phyloP scores from a whole-genome alignment of 345 rosid species.

The Citrus glauca region DNA sequence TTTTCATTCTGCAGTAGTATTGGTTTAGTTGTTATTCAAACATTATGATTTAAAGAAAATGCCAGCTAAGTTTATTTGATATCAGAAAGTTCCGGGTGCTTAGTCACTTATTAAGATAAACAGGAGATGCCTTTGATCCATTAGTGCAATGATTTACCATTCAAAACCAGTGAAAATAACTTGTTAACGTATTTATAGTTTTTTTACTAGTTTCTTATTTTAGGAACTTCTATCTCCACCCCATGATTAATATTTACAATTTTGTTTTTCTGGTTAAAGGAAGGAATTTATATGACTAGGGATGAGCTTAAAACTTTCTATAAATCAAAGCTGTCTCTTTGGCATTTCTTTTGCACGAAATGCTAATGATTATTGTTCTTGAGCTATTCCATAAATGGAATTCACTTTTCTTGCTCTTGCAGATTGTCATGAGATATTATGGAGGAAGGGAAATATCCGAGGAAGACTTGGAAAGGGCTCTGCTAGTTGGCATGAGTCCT shows the following conservation, averaged over 20 bases:
- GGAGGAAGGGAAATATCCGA: constrained; percentile 84
- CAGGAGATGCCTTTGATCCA: neutral
- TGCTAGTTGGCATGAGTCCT: constrained; percentile 86
- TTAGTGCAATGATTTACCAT: neutral
- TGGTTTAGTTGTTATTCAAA: neutral
- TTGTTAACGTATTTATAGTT: neutral
- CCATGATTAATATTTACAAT: neutral
- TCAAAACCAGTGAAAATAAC: neutral
- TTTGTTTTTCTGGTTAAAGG: neutral
- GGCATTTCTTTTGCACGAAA: neutral
- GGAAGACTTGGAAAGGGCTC: constrained; percentile 83
- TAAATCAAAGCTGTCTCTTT: neutral
- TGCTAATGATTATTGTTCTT: neutral
- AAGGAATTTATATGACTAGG: neutral
- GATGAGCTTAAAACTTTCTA: neutral
- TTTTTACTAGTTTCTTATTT: neutral
- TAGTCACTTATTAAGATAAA: neutral
- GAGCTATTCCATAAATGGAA: neutral
- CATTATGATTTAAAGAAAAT: constrained; percentile 3
- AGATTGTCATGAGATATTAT: constrained; percentile 74
- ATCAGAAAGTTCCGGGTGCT: neutral
- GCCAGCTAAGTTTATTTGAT: neutral
- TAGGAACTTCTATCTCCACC: neutral
- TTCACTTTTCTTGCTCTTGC: constrained; percentile 9
- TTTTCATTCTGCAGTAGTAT: neutral